Conservation (phyloP, 2,329 filamentous ascomycete species). For the Coniochaeta prunicola region DNA sequence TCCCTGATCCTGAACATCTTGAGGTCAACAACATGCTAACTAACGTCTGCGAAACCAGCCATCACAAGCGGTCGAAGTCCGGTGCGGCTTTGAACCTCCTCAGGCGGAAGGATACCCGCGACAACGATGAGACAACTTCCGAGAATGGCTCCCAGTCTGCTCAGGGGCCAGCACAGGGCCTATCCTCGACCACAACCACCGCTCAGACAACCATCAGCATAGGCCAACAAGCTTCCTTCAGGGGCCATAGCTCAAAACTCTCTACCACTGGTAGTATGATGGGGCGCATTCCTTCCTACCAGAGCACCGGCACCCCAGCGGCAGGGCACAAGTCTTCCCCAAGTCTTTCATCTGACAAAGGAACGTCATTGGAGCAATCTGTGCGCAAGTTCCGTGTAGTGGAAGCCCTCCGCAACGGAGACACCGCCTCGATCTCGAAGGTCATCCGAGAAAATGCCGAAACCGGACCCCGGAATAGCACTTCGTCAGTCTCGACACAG, state of each 20-base stretch:
- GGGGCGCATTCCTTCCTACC: conserved; percentile 32
- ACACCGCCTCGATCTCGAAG: conserved; percentile 83
- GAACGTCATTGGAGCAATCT: conserved; percentile 74
- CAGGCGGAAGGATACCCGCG: not conserved
- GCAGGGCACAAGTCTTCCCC: conserved; percentile 15
- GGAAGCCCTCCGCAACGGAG: conserved; percentile 82
- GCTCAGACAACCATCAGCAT: conserved; percentile 18
- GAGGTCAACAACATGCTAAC: not conserved
- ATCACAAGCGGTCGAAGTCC: conserved; percentile 1
- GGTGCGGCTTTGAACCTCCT: not conserved
- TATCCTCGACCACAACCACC: conserved; percentile 24
- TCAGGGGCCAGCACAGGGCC: conserved; percentile 8
- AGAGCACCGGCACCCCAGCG: conserved; percentile 23
- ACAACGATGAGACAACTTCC: conserved; percentile 36
- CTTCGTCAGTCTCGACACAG: conserved; percentile 41
- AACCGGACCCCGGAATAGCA: conserved; percentile 45
- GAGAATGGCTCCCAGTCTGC: conserved; percentile 35
- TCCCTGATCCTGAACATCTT: not conserved
- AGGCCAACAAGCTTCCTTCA: conserved; percentile 25
- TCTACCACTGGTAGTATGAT: conserved; percentile 34
- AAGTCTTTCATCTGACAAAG: conserved; percentile 28
- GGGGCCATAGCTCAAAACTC: conserved; percentile 38
- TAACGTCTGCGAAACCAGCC: not conserved
- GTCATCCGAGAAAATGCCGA: conserved; percentile 65
- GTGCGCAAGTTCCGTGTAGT: conserved; percentile 92